phyloP scores from a whole-genome alignment of 257 asterid species.

The Solanum peruvianum region DNA sequence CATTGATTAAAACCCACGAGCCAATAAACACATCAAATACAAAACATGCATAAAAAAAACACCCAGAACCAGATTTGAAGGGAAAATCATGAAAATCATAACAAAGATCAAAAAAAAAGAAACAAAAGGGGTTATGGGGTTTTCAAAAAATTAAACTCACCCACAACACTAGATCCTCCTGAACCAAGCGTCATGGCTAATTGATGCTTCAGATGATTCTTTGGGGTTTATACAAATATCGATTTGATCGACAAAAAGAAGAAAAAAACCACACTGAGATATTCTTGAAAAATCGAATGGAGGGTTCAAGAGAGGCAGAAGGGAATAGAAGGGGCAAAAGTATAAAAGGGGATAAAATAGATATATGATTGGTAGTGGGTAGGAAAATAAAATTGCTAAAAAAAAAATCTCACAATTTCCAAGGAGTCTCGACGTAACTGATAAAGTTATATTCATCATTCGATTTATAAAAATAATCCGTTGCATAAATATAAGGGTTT shows the following conservation, averaged over 20 bases:
- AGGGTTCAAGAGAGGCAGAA: not conserved
- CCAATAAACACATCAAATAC: not conserved
- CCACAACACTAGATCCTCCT: conserved; percentile 29
- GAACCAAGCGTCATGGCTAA: not conserved
- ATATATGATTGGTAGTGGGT: not conserved
- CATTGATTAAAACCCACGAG: not conserved
- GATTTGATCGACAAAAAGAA: conserved; percentile 17
- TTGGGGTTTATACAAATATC: not conserved
- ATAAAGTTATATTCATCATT: rapidly evolving
- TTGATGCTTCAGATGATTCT: not conserved
- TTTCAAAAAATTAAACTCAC: conserved; percentile 14
- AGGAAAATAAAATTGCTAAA: not conserved
- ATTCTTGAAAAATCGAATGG: conserved; percentile 4
- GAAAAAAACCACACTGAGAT: not conserved
- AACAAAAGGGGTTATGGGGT: not conserved
- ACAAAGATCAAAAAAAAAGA: not conserved
- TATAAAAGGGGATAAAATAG: not conserved
- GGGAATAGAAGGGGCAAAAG: not conserved
- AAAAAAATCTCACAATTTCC: not conserved
- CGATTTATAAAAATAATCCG: not conserved
- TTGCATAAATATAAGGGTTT: not conserved
- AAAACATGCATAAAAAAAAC: not conserved
- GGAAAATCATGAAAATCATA: not conserved
- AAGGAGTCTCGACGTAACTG: rapidly evolving
- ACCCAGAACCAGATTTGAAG: not conserved